Conservation (phyloP, 169 alveolate species). For the Plasmodium cynomolgi region DNA sequence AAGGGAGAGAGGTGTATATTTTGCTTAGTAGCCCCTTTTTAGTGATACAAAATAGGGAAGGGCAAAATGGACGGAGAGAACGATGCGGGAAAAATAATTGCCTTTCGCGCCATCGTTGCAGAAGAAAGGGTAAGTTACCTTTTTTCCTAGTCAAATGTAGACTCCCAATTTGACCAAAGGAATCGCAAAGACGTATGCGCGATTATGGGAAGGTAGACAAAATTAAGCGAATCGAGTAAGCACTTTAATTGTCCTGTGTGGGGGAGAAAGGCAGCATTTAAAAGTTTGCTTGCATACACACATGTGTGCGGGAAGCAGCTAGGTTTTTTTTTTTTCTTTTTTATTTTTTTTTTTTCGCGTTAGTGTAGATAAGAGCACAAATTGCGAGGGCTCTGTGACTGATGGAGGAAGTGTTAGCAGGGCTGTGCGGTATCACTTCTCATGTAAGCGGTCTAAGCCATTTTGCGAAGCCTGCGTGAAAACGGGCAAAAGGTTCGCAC, state of each 20-base stretch:
- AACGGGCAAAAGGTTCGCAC: not conserved
- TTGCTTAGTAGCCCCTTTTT: not conserved
- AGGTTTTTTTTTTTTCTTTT: not conserved
- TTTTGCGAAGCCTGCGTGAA: not conserved
- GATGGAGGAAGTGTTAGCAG: not conserved
- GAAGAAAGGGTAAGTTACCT: not conserved
- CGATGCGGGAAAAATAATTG: not conserved
- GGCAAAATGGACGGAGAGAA: not conserved
- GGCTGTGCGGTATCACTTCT: not conserved
- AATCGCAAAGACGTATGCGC: not conserved
- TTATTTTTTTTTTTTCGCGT: not conserved
- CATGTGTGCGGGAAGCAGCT: not conserved
- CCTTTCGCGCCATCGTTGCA: not conserved
- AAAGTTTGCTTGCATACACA: not conserved
- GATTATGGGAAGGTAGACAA: not conserved
- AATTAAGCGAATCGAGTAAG: not conserved
- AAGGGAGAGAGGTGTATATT: not conserved
- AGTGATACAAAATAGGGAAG: not conserved
- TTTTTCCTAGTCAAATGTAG: not conserved
- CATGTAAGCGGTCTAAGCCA: not conserved
- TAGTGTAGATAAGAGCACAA: not conserved
- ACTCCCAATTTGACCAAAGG: not conserved
- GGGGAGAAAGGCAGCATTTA: not conserved
- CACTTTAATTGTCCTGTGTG: not conserved
- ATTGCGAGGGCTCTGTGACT: not conserved